Base-by-base conservation (phyloP, 192 early-diverging fungal genomes). In the Gryganskiella cystojenkinii region DNA sequence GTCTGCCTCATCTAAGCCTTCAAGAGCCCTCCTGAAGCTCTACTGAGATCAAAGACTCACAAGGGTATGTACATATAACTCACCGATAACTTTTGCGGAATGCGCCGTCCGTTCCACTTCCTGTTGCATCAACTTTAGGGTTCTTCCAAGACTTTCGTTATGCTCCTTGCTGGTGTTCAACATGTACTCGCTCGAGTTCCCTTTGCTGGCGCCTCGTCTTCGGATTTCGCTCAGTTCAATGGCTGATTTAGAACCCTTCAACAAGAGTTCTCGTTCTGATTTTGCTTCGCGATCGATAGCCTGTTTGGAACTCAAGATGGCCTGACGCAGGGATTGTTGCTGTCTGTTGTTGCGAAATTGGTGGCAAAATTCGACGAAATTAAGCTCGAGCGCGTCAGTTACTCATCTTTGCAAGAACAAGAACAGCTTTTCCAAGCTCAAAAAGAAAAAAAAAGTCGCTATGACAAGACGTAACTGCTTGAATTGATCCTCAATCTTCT, bases 21-120 rank as follows among this genome's bases (percentile, higher is more conserved):
- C n/a, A n/a, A n/a, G n/a, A n/a, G n/a, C n/a, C n/a, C n/a, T n/a
- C n/a, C n/a, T n/a, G n/a, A n/a, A n/a, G n/a, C n/a, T n/a, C n/a
- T n/a, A n/a, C n/a, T n/a, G n/a, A n/a, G n/a, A n/a, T n/a, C n/a
- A n/a, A n/a, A n/a, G n/a, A n/a, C n/a, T n/a, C n/a, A n/a, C n/a
- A n/a, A n/a, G 8, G 9, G 9, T n/a, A 1, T 50, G 49, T 9
- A 25, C 49, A 22, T 19, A 14, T 6, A 30, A 31, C 63, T 57
- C 72, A 90, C 90, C 87, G 20, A 91, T 70, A 11, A 86, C 49
- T 55, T 80, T 86, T 19, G 84, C 81, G 10, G 85, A 85, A 47
- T 85, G 80, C 8, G 83, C 57, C 45, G 88, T 91, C 43, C 85
- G 84, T 80, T 88, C 90, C 7, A 92, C 66, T 58, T 92, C 91